phyloP scores from a whole-genome alignment of 2,329 filamentous ascomycete genomes.

The Verticillium isaacii region DNA sequence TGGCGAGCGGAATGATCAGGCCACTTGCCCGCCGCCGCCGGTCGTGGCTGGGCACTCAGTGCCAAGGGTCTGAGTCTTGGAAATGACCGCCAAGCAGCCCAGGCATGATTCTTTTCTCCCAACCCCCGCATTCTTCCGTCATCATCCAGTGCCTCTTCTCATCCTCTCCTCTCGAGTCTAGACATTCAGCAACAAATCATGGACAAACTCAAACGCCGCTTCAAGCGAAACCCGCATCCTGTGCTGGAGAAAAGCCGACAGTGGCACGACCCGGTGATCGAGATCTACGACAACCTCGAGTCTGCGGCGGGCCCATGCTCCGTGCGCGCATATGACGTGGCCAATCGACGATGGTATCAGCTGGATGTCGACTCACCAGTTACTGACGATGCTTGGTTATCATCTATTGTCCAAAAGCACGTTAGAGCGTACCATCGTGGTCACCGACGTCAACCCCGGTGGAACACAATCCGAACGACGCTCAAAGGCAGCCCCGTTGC shows the following conservation, averaged over 20 bases:
- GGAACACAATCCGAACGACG: slow-evolving; percentile 6
- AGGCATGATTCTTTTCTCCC: not conserved
- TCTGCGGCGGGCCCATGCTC: slow-evolving; percentile 2
- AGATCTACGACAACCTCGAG: slow-evolving; percentile 8
- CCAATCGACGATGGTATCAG: slow-evolving; percentile 15
- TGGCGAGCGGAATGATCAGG: not conserved
- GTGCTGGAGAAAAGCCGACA: slow-evolving; percentile 2
- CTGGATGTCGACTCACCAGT: slow-evolving; percentile 9
- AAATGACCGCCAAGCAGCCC: not conserved
- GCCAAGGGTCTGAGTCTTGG: not conserved
- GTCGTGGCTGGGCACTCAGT: not conserved
- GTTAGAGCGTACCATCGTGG: slow-evolving; percentile 5
- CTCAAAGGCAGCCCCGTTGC: slow-evolving; percentile 1
- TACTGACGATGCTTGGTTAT: slow-evolving; percentile 6
- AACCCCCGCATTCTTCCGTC: not conserved
- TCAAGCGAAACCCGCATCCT: not conserved
- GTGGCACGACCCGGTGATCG: slow-evolving; percentile 11
- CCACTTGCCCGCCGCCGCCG: not conserved
- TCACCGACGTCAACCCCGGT: not conserved
- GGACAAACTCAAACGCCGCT: not conserved
- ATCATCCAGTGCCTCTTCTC: not conserved
- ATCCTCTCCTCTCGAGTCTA: not conserved
- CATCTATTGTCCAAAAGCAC: slow-evolving; percentile 1
- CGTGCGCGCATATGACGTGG: slow-evolving; percentile 11
- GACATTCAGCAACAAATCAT: not conserved